These are phyloP conservation scores for Penicillium corylophilum DNA, from an alignment of 2,329 filamentous ascomycete genomes.

Conservation along the genomic window DNA sequence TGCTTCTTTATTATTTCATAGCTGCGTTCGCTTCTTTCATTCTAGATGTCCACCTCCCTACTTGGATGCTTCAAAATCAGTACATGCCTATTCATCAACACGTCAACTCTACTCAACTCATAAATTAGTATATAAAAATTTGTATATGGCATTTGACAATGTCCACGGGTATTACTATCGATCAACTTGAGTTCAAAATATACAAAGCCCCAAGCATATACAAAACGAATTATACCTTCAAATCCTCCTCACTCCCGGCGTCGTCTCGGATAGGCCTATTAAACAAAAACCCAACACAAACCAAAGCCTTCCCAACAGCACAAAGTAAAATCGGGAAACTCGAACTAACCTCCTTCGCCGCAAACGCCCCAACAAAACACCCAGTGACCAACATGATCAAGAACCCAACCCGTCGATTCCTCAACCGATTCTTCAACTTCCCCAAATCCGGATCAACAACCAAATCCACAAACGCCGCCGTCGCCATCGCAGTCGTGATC, in stretches of 20 bases:
- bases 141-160: neutral
- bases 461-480: slow-evolving; percentile 62
- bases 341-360: slow-evolving; percentile 13
- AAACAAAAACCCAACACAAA: slow-evolving; percentile 13
- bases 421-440: slow-evolving; percentile 47
- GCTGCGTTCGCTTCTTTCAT: too few species aligned
- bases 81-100: neutral
- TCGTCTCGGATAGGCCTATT: slow-evolving; percentile 9
- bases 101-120: neutral
- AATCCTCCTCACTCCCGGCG: neutral
- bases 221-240: slow-evolving; percentile 1
- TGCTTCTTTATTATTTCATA: too few species aligned
- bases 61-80: neutral
- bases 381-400: slow-evolving; percentile 16
- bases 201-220: neutral
- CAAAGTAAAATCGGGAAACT: slow-evolving; percentile 17
- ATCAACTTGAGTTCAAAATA: neutral
- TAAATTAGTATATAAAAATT: too few species aligned
- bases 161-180: neutral
- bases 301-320: slow-evolving; percentile 14
- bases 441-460: slow-evolving; percentile 57
- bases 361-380: slow-evolving; percentile 20
- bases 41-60: too few species aligned
- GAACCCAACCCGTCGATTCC: slow-evolving; percentile 28
- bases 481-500: slow-evolving; percentile 65